These are phyloP conservation scores for Ilex aquifolium DNA, from an alignment of 257 asterid species.

Conservation along the genomic window DNA sequence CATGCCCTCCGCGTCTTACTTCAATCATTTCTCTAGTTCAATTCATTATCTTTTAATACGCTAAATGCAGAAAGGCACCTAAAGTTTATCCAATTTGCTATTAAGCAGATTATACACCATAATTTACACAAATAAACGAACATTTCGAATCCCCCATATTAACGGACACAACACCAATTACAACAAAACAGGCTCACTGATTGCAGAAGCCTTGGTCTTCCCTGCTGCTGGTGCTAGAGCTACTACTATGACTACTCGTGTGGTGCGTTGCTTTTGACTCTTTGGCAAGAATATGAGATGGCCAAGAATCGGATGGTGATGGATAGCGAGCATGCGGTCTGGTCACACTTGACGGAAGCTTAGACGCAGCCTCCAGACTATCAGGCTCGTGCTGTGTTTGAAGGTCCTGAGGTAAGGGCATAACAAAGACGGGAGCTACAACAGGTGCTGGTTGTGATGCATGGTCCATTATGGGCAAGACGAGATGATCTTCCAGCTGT, in stretches of 20 bases:
- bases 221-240: too few species aligned
- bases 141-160: conserved; percentile 7
- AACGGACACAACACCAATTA: conserved; percentile 1
- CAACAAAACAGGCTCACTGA: not conserved
- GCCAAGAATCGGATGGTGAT: conserved; percentile 60
- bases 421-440: conserved; percentile 34
- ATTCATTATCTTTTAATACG: too few species aligned
- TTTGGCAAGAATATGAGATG: conserved; percentile 42
- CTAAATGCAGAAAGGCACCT: too few species aligned
- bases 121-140: conserved; percentile 13
- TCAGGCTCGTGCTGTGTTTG: conserved; percentile 24
- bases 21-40: too few species aligned
- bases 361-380: conserved; percentile 15
- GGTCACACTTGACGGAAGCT: conserved; percentile 39
- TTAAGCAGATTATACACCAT: conserved; percentile 1
- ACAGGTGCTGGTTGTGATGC: conserved; percentile 25
- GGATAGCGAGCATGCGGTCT: conserved; percentile 66
- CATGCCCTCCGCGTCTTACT: too few species aligned
- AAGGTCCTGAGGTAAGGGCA: conserved; percentile 43
- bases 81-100: too few species aligned
- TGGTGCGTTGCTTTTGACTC: not conserved
- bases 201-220: too few species aligned
- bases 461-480: conserved; percentile 23
- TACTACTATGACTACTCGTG: too few species aligned
- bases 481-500: conserved; percentile 23